These are phyloP conservation scores for Nitzschia sp. DNA, from an alignment of 108 stramenopile species.

Conservation along the genomic window DNA sequence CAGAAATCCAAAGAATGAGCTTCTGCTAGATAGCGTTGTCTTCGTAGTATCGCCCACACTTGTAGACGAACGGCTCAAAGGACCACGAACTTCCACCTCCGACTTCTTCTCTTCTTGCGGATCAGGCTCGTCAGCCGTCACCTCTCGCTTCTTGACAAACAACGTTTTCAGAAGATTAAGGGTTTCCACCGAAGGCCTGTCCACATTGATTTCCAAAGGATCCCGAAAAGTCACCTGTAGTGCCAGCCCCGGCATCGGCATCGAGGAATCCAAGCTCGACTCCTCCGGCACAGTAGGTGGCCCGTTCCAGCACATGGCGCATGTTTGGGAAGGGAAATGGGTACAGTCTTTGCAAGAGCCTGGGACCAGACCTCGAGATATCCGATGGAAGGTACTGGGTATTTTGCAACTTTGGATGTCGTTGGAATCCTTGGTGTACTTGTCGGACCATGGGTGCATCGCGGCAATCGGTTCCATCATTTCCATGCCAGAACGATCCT, in stretches of 20 bases:
- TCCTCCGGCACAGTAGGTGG: neutral
- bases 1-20: slow-evolving; percentile 12
- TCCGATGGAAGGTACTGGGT: slow-evolving; percentile 62
- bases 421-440: slow-evolving; percentile 45
- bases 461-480: neutral
- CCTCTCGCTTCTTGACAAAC: slow-evolving; percentile 33
- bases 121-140: neutral
- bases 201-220: slow-evolving; percentile 75
- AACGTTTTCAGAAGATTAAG: slow-evolving; percentile 48
- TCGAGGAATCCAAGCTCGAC: slow-evolving; percentile 40
- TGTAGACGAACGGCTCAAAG: neutral
- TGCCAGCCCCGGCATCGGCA: slow-evolving; percentile 74
- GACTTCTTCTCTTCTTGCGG: neutral
- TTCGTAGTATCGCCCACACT: slow-evolving; percentile 10
- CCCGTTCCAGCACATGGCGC: slow-evolving; percentile 53
- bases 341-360: slow-evolving; percentile 37
- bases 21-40: slow-evolving; percentile 9
- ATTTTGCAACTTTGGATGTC: slow-evolving; percentile 63
- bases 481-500: neutral
- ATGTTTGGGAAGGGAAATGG: slow-evolving; percentile 63
- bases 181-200: slow-evolving; percentile 55
- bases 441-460: slow-evolving; percentile 28
- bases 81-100: neutral
- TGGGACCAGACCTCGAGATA: slow-evolving; percentile 53
- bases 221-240: slow-evolving; percentile 60